These are phyloP conservation scores for Geranium rotundifolium DNA, from an alignment of 345 rosid species.

Conservation along the genomic window DNA sequence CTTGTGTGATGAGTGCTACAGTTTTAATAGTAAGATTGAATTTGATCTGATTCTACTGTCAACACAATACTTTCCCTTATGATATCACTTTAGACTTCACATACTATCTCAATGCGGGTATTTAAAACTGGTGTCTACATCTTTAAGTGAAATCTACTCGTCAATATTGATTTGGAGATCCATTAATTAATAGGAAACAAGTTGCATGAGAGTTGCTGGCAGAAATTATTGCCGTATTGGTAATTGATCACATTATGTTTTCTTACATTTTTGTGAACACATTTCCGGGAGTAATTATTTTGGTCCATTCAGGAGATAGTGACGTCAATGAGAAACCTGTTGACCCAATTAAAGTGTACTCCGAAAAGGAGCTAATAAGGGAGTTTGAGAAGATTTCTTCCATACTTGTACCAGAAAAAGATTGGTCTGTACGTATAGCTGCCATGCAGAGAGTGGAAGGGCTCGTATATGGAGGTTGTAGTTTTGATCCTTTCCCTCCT, in stretches of 20 bases:
- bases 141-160: too few relatives aligned
- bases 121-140: background rate
- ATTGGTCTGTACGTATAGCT: conserved; percentile 94
- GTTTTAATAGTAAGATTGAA: too few relatives aligned
- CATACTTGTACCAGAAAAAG: conserved; percentile 92
- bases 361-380: conserved; percentile 89
- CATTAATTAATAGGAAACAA: background rate
- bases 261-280: background rate
- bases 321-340: conserved; percentile 66
- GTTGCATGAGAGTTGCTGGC: background rate
- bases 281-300: background rate
- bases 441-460: conserved; percentile 99
- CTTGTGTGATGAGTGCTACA: too few relatives aligned
- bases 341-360: conserved; percentile 79
- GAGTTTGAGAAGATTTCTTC: conserved; percentile 85
- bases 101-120: background rate
- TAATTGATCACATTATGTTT: background rate
- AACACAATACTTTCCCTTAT: too few relatives aligned
- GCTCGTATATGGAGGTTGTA: conserved; percentile 83
- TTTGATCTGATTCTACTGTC: too few relatives aligned
- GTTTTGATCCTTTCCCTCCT: too few relatives aligned
- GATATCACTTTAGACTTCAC: background rate
- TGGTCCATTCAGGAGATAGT: conserved; percentile 49
- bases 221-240: background rate
- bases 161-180: background rate